Evolutionary conservation across 306 rosid species (phyloP), one percentile per base, ranked within the genome.

Genomic region (Cucurbita argyrosperma): DNA sequence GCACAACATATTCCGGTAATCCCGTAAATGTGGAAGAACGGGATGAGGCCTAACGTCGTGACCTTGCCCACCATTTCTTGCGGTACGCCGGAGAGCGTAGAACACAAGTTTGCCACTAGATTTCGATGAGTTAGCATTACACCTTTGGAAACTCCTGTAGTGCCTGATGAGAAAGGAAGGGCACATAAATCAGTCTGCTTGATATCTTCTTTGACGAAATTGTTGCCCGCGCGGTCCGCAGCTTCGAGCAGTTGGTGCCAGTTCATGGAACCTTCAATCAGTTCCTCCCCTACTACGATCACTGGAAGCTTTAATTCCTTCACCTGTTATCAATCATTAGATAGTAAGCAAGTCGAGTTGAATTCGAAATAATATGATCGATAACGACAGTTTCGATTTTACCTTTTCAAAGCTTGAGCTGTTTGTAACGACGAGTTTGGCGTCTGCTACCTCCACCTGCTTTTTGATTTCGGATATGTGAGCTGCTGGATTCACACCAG

Each of bases 1-100:
- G 99, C 90, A 72, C 96, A 94, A 47, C 99, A 94, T 56, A 94
- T 94, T 54, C 99, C 99, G n/a, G 96, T 84, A 49, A 83, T 89
- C 61, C 97, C 99, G 71, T 94, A 94, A 35, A 94, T 89, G 71
- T 94, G 97, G 75, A 94, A 94, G 79, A 94, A 91, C 1, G 96
- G 97, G 68, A 94, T 88, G 49, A 89, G 71, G 60, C 97, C 97
- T 5, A 94, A 76, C 10, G 87, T 89, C 0, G 99, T 91, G 66
- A 89, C 90, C 51, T 78, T 72, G n/a, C 99, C 99, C 8, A 82
- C 67, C 87, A 88, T 77, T 63, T 94, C 96, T 10, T 67, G 80
- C 0, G 47, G 77, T 3, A 90, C 85, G 9, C 87, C 87, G 7
- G 84, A 89, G 35, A 94, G 96, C 14, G 96, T 84, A 18, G 96